A percentile compares a stretch with the other conserved stretches of the same genome.
These are phyloP conservation scores for Eucalyptus regnans DNA, from an alignment of 345 rosid species.

Conservation along the genomic window DNA sequence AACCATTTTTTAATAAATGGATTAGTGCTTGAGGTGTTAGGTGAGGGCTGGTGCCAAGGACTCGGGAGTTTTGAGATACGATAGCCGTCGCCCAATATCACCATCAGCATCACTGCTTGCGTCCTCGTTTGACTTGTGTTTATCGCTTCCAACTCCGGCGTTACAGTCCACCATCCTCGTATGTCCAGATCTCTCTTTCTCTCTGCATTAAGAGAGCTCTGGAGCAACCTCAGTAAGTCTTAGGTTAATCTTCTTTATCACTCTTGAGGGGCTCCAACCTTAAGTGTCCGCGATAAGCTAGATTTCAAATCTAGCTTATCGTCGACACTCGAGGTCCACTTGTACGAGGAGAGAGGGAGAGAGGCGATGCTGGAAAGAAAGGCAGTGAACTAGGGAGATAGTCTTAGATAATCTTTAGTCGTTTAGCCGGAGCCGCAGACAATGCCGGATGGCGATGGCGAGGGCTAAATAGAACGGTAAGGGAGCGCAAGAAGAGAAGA, in stretches of 20 bases:
- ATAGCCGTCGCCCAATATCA: background rate
- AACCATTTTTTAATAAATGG: background rate
- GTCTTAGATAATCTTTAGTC: background rate
- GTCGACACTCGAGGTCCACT: too few relatives aligned
- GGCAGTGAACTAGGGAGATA: background rate
- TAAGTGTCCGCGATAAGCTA: too few relatives aligned
- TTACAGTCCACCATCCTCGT: background rate
- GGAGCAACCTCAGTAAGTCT: background rate
- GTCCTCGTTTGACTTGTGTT: background rate
- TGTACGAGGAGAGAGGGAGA: background rate
- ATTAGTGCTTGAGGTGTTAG: background rate
- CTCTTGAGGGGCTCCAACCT: too few relatives aligned
- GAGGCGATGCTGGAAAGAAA: background rate
- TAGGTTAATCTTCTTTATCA: background rate
- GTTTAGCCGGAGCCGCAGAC: background rate
- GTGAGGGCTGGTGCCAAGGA: background rate
- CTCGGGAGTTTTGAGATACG: background rate
- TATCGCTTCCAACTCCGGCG: background rate
- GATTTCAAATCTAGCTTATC: too few relatives aligned
- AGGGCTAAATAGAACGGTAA: background rate
- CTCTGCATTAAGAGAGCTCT: background rate
- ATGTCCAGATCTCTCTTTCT: background rate
- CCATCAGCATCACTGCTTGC: background rate
- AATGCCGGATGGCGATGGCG: background rate
- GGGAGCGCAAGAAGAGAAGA: too few relatives aligned